Percentiles rank a stretch among this genome's conserved stretches.
Conservation (phyloP, 2,329 filamentous ascomycete species). For the Pestalotiopsis sp. region DNA sequence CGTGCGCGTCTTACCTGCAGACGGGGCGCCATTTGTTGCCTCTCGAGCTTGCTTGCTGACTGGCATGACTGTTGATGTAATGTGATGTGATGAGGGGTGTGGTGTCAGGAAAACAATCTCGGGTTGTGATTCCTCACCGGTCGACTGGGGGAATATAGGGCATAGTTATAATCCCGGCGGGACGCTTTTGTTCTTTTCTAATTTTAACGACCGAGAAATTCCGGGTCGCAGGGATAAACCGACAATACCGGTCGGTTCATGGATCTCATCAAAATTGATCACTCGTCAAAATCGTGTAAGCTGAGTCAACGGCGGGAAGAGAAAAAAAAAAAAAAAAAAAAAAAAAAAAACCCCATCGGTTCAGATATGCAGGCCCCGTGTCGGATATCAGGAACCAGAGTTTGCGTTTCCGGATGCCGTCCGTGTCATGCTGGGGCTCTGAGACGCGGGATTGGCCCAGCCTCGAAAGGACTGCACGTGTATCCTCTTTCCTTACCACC, state of each 20-base stretch:
- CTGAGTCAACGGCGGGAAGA: not conserved
- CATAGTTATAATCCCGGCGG: no score
- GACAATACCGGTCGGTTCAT: no score
- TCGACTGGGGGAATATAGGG: no score
- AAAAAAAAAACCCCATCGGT: not conserved
- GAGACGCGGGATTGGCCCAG: not conserved
- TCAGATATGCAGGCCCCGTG: not conserved
- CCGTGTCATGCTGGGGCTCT: slow-evolving; percentile 2
- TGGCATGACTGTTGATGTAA: not conserved
- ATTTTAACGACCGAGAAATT: no score
- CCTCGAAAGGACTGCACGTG: not conserved
- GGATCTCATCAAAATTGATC: no score
- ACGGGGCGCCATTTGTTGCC: not conserved
- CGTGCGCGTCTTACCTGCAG: not conserved
- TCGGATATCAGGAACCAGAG: not conserved
- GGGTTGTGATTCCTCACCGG: no score
- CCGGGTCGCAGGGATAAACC: no score
- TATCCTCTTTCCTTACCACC: not conserved
- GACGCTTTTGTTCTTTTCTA: no score
- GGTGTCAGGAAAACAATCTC: no score
- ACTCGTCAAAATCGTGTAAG: no score
- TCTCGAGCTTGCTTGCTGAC: not conserved
- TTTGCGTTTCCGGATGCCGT: not conserved
- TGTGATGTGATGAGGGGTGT: no score
- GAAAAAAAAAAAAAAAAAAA: not conserved